Base-by-base conservation (phyloP, 129 eudicot species). In the Centella asiatica region DNA sequence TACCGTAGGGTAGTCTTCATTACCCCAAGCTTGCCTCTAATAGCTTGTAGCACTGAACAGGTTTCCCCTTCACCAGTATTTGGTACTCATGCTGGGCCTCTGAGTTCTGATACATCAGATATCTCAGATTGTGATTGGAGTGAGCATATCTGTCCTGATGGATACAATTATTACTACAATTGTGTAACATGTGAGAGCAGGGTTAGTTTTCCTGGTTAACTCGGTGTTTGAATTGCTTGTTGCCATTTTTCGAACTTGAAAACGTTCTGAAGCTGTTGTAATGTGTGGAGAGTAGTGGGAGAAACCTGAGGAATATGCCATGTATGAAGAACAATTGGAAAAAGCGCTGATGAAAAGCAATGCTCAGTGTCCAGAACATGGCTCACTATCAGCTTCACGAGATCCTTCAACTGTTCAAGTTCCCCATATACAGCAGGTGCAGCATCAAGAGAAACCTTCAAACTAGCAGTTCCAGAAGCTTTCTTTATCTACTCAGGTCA, bases 131-230 rank as follows among this genome's bases (percentile, higher is more conserved):
- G 88, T 72, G 96, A 92, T 34, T 87, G 99, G 99, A 92, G 99
- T 76, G 95, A 92, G 44, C 96, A 92, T 63, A 71, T 84, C 45
- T 87, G 92, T 64, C 99, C 96, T 8, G 99, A 87, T 74, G 99
- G 96, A 75, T 45, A 81, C 49, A 57, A 71, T 45, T 92, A 92
- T 67, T 87, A 80, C 60, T 92, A 79, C 66, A 92, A 87, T 66
- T 87, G 90, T 68, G 78, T 72, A 34, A 92, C 96, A n/a, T 84
- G 76, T 76, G 99, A 92, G 76, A 90, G 98, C 78, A 80, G 84
- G 77, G 98, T 90, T 72, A 77, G 73, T 46, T 37, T 54, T 49
- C 54, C 48, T 70, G 60, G 20, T 19, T 39, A 14, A 26, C 11
- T 7, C 19, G 25, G 14, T 44, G 22, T 59, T 37, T 60, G 7